Conservation (phyloP, 306 rosid species). For the Hippophae gyantsensis region DNA sequence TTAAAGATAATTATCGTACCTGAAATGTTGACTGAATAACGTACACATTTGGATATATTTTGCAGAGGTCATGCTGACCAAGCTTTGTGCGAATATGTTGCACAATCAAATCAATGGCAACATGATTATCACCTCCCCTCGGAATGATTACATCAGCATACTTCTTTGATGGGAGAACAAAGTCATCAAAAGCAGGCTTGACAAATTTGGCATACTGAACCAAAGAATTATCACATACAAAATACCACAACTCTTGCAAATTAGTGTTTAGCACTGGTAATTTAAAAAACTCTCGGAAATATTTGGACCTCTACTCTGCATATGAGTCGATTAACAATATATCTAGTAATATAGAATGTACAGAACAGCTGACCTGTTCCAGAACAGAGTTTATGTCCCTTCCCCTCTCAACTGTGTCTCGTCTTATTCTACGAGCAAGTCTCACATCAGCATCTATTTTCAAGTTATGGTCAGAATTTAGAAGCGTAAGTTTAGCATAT, state of each 20-base stretch:
- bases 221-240: constrained; percentile 4
- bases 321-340: not conserved
- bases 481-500: not conserved
- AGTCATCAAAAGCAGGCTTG: constrained; percentile 99
- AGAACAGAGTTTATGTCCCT: constrained; percentile 93
- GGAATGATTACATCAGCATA: constrained; percentile 98
- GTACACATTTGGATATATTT: constrained; percentile 73
- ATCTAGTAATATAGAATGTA: not conserved
- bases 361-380: constrained; percentile 50
- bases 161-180: constrained; percentile 93
- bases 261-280: not conserved
- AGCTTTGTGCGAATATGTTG: constrained; percentile 92
- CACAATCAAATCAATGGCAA: constrained; percentile 94
- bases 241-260: not conserved
- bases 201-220: constrained; percentile 98
- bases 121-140: constrained; percentile 96
- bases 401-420: constrained; percentile 96
- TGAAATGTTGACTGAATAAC: constrained; percentile 97
- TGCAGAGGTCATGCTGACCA: constrained; percentile 96
- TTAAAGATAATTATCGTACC: constrained; percentile 34
- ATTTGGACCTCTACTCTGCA: too few species aligned
- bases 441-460: constrained; percentile 93
- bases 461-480: constrained; percentile 20
- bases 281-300: too few species aligned
- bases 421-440: constrained; percentile 97